Evolutionary conservation across 108 stramenopile species (phyloP).

Genomic region (Nannochloropsis gaditana): DNA sequence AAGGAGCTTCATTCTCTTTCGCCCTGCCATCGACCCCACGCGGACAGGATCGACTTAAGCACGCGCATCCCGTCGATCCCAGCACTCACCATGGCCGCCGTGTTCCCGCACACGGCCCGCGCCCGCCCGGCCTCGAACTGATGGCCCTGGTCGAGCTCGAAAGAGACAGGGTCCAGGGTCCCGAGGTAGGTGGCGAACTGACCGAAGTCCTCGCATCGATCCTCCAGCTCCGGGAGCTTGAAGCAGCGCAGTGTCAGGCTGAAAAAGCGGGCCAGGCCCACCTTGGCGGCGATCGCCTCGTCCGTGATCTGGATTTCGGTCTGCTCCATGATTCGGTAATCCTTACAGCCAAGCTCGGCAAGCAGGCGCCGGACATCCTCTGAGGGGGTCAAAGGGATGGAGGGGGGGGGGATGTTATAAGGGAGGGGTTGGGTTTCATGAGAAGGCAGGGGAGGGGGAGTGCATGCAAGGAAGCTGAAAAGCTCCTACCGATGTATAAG

Average conservation of each 20-base stretch:
- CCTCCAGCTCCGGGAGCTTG: slow-evolving; percentile 62
- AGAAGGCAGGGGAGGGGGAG: background rate
- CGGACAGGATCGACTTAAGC: too few species aligned
- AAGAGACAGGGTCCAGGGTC: slow-evolving; percentile 64
- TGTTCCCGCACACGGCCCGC: slow-evolving; percentile 91
- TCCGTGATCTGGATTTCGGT: slow-evolving; percentile 60
- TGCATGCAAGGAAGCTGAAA: background rate
- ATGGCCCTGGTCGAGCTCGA: slow-evolving; percentile 85
- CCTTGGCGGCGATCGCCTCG: slow-evolving; percentile 61
- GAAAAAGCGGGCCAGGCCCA: slow-evolving; percentile 75
- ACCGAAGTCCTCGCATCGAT: slow-evolving; percentile 89
- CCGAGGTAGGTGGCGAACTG: slow-evolving; percentile 95
- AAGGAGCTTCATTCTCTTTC: too few species aligned
- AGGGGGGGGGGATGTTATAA: background rate
- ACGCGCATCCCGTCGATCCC: too few species aligned
- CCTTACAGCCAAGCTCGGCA: slow-evolving; percentile 66
- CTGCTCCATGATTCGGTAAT: slow-evolving; percentile 78
- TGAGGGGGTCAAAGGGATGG: background rate
- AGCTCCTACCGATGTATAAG: slow-evolving; percentile 56
- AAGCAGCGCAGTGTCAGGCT: slow-evolving; percentile 89
- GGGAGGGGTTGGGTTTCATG: too few species aligned
- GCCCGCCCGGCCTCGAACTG: slow-evolving; percentile 78
- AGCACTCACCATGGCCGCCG: slow-evolving; percentile 71
- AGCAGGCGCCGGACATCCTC: slow-evolving; percentile 17
- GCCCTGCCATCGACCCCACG: too few species aligned